Base-by-base conservation (phyloP, 2,329 filamentous ascomycete genomes). In the Colletotrichum chlorophyti region DNA sequence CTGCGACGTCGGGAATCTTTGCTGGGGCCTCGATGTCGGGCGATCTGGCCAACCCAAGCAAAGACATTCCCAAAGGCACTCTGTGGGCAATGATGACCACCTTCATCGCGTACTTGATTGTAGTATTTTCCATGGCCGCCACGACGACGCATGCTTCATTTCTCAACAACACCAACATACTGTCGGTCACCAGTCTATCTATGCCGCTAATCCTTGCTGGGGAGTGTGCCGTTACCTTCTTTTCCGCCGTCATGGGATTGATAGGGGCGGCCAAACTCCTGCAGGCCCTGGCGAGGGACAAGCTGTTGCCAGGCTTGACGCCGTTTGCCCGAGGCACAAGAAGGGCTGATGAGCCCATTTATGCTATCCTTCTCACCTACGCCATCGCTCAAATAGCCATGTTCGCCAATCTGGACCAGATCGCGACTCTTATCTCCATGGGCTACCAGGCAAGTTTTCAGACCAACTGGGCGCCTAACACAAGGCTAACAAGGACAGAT, bases 401-500 rank as follows among this genome's bases (percentile, higher is more conserved):
- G 73, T 83, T 96, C 47, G 89, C 90, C 40, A 87, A 96, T 67
- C 84, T 96, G 64, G 95, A 96, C 70, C 89, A 91, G 68, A 96
- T 96, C 65, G 92, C 92, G 6, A 94, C 91, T 0, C 87, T 96
- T 55, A 91, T 96, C 41, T 94, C 92, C 2, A 96, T 96, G 90
- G 90, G 91, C 14, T 96, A 95, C 69, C 85, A 95, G 68, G 83
- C 83, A 69, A 70, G 75, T 66, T n/a, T n/a, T 11, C 5, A 5
- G 1, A 26, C 34, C 4, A 11, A 12, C 3, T 17, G 21, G 14
- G n/a, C n/a, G n/a, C n/a, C n/a, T n/a, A n/a, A n/a, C n/a, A n/a
- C n/a, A n/a, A 34, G n/a, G 19, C 57, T 53, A 34, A 38, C 35
- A 9, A 10, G 7, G n/a, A n/a, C 24, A 85, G 81, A 94, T 96